Base-by-base conservation (phyloP, 331 rosid genomes). In the Pyrus hybrid region DNA sequence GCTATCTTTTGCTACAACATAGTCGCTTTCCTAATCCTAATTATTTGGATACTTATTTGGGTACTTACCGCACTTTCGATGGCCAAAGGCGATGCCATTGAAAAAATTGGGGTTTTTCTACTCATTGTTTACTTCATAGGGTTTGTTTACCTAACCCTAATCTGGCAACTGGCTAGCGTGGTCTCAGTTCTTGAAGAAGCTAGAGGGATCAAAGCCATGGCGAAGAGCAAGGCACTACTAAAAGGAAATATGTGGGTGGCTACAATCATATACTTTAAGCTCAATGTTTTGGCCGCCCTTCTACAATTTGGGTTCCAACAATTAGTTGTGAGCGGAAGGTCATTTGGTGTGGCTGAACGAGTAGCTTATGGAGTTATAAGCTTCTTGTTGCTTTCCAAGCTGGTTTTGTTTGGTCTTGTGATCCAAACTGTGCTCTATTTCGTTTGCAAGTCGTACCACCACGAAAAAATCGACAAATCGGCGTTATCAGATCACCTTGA, bases 361-460 rank as follows among this genome's bases (percentile, higher is more conserved):
- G 77, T 79, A 8, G 35, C 30, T 2, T 87, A 18, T 69, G 96
- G 89, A 26, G 6, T 82, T 13, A 13, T 91, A 1, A 85, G 87
- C 41, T 79, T 80, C 16, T 23, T 87, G 80, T 35, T 87, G 61
- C 73, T 90, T 47, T 81, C 81, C 3, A 73, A 13, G 58, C 32
- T 90, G 77, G 72, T 87, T 14, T 45, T 92, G 57, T 74, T 88
- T 43, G 84, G 81, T 53, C 91, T 90, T 23, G 99, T 90, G 4
- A 43, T 80, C 5, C 93, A 87, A 68, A 87, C 96, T 0, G 93
- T 94, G 66, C 76, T 91, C 7, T 92, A 94, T 79, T 88, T 93
- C 13, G 94, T 93, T 2, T 93, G 97, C 86, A 93, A 91, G 76
- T 91, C 98, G 0, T 84, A 87, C 58, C 97, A 94, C 72, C 99